Conservation (phyloP, 495 filamentous ascomycete species). For the Penicillium coprophilum region DNA sequence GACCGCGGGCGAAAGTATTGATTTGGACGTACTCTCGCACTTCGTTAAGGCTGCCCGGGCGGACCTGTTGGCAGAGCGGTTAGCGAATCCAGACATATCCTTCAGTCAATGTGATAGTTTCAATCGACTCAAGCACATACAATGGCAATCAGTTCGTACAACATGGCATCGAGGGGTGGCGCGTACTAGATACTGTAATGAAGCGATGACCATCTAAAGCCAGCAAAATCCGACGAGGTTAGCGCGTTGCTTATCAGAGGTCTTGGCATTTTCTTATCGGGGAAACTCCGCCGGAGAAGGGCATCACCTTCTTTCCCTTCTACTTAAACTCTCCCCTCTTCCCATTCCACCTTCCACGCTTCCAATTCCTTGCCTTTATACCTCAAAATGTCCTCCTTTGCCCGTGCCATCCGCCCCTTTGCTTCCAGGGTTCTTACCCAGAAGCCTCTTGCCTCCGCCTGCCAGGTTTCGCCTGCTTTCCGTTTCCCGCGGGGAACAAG, state of each 20-base stretch:
- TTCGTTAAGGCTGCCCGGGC: conserved; percentile 80
- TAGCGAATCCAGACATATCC: conserved; percentile 3
- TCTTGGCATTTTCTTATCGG: conserved; percentile 36
- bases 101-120: background rate
- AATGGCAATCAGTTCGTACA: conserved; percentile 96
- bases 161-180: conserved; percentile 56
- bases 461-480: conserved; percentile 42
- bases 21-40: conserved; percentile 81
- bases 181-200: conserved; percentile 16
- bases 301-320: conserved; percentile 25
- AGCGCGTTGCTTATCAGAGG: conserved; percentile 26
- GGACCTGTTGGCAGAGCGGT: conserved; percentile 61
- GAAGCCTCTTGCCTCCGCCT: conserved; percentile 40
- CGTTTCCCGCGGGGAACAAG: conserved; percentile 54
- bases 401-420: conserved; percentile 43
- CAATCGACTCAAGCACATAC: conserved; percentile 53
- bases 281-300: conserved; percentile 29
- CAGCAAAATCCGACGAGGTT: conserved; percentile 33
- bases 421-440: conserved; percentile 45
- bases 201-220: conserved; percentile 10
- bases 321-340: conserved; percentile 30
- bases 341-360: conserved; percentile 24
- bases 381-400: conserved; percentile 42
- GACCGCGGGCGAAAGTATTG: conserved; percentile 6
- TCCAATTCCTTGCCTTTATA: conserved; percentile 17